Conservation (phyloP, 257 asterid species). For the Handroanthus guayacan region DNA sequence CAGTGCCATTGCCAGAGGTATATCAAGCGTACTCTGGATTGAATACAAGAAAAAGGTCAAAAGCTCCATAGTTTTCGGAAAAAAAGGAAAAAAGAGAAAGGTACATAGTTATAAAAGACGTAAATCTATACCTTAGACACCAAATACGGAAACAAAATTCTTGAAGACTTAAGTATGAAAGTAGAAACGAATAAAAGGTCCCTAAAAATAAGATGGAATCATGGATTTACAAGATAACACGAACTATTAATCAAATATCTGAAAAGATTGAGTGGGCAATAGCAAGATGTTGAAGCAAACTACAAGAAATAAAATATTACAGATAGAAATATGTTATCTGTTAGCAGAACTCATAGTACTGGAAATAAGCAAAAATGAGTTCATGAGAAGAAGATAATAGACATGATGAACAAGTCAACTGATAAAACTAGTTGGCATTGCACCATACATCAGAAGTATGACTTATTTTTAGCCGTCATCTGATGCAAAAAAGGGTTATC, state of each 20-base stretch:
- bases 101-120: neutral
- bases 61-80: slow-evolving; percentile 29
- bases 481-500: neutral
- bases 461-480: slow-evolving; percentile 6
- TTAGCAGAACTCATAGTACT: neutral
- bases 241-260: neutral
- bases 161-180: neutral
- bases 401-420: neutral
- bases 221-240: neutral
- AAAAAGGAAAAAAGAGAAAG: neutral
- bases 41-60: slow-evolving; percentile 34
- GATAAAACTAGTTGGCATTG: neutral
- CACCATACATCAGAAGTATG: slow-evolving; percentile 14
- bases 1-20: slow-evolving; percentile 61
- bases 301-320: neutral
- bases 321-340: neutral
- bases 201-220: slow-evolving; percentile 2
- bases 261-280: slow-evolving; percentile 9
- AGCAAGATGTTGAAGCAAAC: slow-evolving; percentile 19
- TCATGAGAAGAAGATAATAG: slow-evolving; percentile 8
- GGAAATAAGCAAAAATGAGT: slow-evolving; percentile 15
- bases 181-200: slow-evolving; percentile 16
- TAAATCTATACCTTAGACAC: slow-evolving; percentile 5
- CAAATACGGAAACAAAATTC: neutral
- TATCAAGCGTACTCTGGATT: slow-evolving; percentile 83